A percentile compares a stretch with the other conserved stretches of the same genome.
Conservation (phyloP, 1,139 yeast species). For the Taphrina wiesneri region DNA sequence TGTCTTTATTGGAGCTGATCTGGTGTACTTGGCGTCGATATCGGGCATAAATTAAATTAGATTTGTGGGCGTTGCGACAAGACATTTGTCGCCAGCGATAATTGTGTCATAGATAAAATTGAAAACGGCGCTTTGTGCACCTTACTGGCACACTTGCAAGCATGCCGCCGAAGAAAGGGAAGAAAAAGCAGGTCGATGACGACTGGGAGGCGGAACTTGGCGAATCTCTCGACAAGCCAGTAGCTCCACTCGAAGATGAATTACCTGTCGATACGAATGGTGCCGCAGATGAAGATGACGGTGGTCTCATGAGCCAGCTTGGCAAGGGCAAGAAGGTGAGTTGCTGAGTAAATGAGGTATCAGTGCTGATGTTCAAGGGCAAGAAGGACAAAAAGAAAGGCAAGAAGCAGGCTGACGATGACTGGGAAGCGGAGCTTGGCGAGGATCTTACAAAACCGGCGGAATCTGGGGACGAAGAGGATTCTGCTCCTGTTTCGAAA, state of each 20-base stretch:
- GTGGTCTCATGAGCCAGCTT: slow-evolving; percentile 29
- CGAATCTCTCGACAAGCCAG: slow-evolving; percentile 30
- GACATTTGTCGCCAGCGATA: neutral
- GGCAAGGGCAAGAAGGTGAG: slow-evolving; percentile 24
- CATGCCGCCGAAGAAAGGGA: slow-evolving; percentile 36
- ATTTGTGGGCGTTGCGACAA: neutral
- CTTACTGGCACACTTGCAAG: neutral
- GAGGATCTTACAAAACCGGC: slow-evolving; percentile 33
- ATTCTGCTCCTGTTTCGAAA: slow-evolving; percentile 2
- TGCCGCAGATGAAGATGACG: slow-evolving; percentile 25
- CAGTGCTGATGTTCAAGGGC: slow-evolving; percentile 7
- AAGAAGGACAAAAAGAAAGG: slow-evolving; percentile 35
- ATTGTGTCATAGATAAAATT: neutral
- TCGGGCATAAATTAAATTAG: neutral
- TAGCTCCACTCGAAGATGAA: neutral
- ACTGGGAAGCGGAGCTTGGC: slow-evolving; percentile 37
- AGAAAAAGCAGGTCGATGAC: slow-evolving; percentile 35
- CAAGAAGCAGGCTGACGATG: slow-evolving; percentile 34
- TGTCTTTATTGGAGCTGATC: too few species aligned
- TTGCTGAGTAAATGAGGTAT: neutral
- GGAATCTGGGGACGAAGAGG: slow-evolving; percentile 6
- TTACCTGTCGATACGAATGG: slow-evolving; percentile 1
- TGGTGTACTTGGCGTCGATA: neutral
- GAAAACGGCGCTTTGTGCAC: neutral
- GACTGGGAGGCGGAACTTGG: slow-evolving; percentile 38